A percentile compares a stretch with the other conserved stretches of the same genome.
phyloP scores from a whole-genome alignment of 495 filamentous ascomycete species.

The Penicillium antarcticum region DNA sequence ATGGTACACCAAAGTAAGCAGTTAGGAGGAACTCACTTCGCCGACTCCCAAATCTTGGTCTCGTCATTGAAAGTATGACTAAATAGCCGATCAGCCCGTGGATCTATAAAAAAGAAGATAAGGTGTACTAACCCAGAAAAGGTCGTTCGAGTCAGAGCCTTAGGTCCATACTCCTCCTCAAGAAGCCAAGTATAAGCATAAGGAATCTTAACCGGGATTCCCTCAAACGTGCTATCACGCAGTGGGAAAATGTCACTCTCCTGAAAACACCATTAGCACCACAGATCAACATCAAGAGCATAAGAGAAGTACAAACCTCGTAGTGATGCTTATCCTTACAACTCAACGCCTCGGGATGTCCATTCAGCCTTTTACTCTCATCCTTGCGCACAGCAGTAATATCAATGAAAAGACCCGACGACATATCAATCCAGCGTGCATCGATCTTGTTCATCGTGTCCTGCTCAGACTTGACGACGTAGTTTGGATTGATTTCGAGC shows the following conservation, averaged over 20 bases:
- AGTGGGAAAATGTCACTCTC: slow-evolving; percentile 75
- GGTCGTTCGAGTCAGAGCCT: slow-evolving; percentile 58
- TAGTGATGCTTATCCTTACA: slow-evolving; percentile 59
- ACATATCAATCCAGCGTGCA: slow-evolving; percentile 59
- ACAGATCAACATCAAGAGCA: neutral
- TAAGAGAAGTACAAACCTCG: slow-evolving; percentile 25
- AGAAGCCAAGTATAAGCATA: slow-evolving; percentile 71
- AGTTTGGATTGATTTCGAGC: slow-evolving; percentile 60
- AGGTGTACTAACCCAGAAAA: slow-evolving; percentile 56
- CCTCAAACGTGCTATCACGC: slow-evolving; percentile 75
- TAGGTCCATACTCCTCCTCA: slow-evolving; percentile 68
- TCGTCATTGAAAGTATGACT: slow-evolving; percentile 37
- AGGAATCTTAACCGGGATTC: slow-evolving; percentile 69
- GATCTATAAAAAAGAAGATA: neutral
- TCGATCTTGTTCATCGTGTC: slow-evolving; percentile 58
- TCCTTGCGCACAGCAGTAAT: slow-evolving; percentile 56
- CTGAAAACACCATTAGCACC: slow-evolving; percentile 10
- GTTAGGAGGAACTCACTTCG: slow-evolving; percentile 5
- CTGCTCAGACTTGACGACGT: slow-evolving; percentile 39
- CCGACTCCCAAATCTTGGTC: slow-evolving; percentile 32
- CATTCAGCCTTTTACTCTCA: slow-evolving; percentile 27
- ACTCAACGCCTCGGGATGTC: slow-evolving; percentile 42
- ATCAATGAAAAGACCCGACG: slow-evolving; percentile 61
- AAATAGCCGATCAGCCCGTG: neutral
- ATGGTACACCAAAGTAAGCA: too few relatives aligned